Evolutionary conservation across 2,329 filamentous ascomycete species (phyloP), one percentile per base, ranked within the genome.

Genomic region (Colletotrichum brevisporum): DNA sequence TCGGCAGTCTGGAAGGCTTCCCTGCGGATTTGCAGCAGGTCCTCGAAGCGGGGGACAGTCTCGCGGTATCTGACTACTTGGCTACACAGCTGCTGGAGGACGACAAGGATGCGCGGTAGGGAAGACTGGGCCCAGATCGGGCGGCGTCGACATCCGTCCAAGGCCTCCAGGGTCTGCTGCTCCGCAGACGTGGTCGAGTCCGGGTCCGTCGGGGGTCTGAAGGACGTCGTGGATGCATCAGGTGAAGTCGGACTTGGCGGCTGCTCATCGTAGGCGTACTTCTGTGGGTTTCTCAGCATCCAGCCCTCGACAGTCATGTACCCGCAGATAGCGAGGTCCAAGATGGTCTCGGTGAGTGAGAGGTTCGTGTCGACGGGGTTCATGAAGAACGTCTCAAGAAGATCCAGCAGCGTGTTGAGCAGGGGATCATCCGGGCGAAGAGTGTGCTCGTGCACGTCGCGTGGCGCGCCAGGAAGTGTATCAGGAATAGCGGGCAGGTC

Each of bases 351-450:
- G 0, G 95, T 98, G 2, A 98, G 85, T 0, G 92, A 92, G 4
- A 99, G 83, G 74, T 99, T 99, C 3, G 93, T 95, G 74, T 98
- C 94, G 3, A 98, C 90, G 3, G 94, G 91, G 74, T 99, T 99
- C 5, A 93, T 87, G 74, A 98, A 94, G 76, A 98, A 99, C 0
- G 87, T 91, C 52, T 91, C 87, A 12, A 99, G 80, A 8, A 95
- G 85, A 51, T 92, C 90, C 10, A 92, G 82, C 2, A 93, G 83
- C 9, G 92, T 89, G 77, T 88, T 89, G 54, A 91, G 84, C 43
- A 90, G 86, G 51, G 86, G 90, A 72, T 91, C 91, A 63, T 89
- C 88, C 1, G 84, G 85, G 62, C 86, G 86, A 18, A 93, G 83
- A 5, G 89, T 90, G 75, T 92, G 90, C 41, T 81, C 85, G 53